Evolutionary conservation across 2,329 filamentous ascomycete genomes (phyloP), one percentile per base, ranked within the genome.

Genomic region (Pezicula carpinea): DNA sequence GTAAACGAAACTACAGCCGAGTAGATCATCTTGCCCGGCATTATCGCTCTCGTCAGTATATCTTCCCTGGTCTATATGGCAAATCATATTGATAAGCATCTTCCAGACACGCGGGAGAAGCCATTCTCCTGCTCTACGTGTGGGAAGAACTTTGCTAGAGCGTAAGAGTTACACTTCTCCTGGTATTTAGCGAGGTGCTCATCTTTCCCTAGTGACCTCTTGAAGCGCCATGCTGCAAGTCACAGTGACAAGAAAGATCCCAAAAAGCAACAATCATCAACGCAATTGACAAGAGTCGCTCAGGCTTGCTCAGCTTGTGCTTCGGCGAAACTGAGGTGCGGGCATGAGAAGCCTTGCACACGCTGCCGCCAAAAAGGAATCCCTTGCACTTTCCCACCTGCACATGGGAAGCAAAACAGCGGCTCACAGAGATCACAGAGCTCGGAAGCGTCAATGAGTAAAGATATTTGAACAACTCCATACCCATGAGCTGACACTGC

Each of bases 231-330:
- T 40, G 38, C 38, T 5, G 26, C 18, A 23, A 23, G 38, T 40
- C 38, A 40, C 38, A 40, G 38, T 40, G 38, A 40, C 19, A 40
- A n/a, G 19, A 21, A 22, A 40, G 38, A 40, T 29, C n/a, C 38
- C 22, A 40, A 40, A 23, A 40, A 26, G 26, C 22, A 32, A 31
- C 31, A 22, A 43, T 33, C 29, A 10, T 40, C 38, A 29, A 5
- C 11, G 5, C 42, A 42, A 15, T 17, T 39, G 10, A 32, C 23
- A 7, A 34, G 46, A 33, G 46, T 48, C 18, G 42, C 41, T 23
- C 46, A 48, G 21, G 46, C 46, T 31, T 48, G 46, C 29, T n/a
- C 17, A 5, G 42, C 46, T 21, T 48, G 46, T 31, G 46, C 46
- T 6, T 17, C 41, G 3, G 34, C 40, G 3, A 44, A 48, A 31